Evolutionary conservation across 148 eudicot species (phyloP), one percentile per base, ranked within the genome.

Genomic region (Cornus kousa): DNA sequence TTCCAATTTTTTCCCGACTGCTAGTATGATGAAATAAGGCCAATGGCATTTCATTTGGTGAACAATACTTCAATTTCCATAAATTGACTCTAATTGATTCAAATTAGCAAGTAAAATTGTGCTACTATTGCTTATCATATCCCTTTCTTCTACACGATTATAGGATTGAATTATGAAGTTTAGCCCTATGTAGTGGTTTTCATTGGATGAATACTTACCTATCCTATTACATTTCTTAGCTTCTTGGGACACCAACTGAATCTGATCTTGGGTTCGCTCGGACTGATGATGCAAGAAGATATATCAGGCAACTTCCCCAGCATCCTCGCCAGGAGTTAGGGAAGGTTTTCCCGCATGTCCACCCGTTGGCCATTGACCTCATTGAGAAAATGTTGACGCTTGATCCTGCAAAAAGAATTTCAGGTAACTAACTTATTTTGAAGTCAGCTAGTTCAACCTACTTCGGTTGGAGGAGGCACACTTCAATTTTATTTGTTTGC

Each of bases 381-480:
- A 78, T 92, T 24, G 93, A 94, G 85, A 92, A 81, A 80, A 94
- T 94, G 98, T 83, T 94, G 68, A 94, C 94, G 46, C 87, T 94
- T 82, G 91, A 94, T 88, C 94, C 95, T 64, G 81, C 94, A n/a
- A 85, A 85, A 74, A 85, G 98, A 87, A 94, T 94, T 67, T 90
- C 94, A 75, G 98, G 98, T 94, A 78, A 75, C 28, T 55, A 55
- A 32, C 48, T 7, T 7, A 37, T 37, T 32, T 37, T 37, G 5
- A 32, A 19, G 3, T 32, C 33, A 1, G 9, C 22, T 60, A 39
- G 66, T 64, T 62, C 22, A 46, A 20, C 23, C 3, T 62, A 53
- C 59, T 9, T 12, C 57, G 8, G 0, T 28, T 28, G 13, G 0
- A 10, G 8, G 12, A 50, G 11, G 57, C 14, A 50, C 11, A 16